phyloP scores from a whole-genome alignment of 306 rosid species.

The Glycyrrhiza uralensis region DNA sequence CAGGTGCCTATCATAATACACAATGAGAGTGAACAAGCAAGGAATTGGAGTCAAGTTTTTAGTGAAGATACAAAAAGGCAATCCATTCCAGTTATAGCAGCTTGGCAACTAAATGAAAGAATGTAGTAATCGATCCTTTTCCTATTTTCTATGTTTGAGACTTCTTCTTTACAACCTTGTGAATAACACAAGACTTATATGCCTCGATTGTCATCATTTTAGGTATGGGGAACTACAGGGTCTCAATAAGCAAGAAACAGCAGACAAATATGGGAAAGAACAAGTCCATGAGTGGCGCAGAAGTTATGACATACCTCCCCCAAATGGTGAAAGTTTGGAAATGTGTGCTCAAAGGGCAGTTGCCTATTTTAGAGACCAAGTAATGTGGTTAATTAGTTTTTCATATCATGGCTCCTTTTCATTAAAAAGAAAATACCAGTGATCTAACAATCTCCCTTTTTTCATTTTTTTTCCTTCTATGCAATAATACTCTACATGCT shows the following conservation, averaged over 20 bases:
- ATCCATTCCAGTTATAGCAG: conserved; percentile 73
- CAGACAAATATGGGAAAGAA: conserved; percentile 80
- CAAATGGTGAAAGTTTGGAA: conserved; percentile 91
- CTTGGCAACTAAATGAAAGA: conserved; percentile 92
- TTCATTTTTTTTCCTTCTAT: neutral
- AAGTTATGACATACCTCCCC: conserved; percentile 79
- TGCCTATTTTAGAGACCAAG: conserved; percentile 78
- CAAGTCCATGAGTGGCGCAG: conserved; percentile 91
- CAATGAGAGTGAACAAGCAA: conserved; percentile 80
- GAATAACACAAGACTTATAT: neutral
- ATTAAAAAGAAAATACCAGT: too few species aligned
- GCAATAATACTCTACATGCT: neutral
- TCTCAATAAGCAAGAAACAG: conserved; percentile 87
- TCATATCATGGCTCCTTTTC: neutral
- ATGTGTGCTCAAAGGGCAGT: conserved; percentile 94
- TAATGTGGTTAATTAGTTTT: conserved; percentile 21
- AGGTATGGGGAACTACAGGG: conserved; percentile 93
- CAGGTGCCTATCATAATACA: conserved; percentile 80
- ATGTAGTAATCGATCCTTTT: conserved; percentile 45
- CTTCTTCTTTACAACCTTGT: neutral
- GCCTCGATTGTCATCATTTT: conserved; percentile 8
- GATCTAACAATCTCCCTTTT: neutral
- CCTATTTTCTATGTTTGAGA: conserved; percentile 1
- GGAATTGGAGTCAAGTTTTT: conserved; percentile 68
- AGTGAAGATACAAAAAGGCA: conserved; percentile 78